Base-by-base conservation (phyloP, 495 filamentous ascomycete genomes). In the Hyaloscypha hepaticicola region DNA sequence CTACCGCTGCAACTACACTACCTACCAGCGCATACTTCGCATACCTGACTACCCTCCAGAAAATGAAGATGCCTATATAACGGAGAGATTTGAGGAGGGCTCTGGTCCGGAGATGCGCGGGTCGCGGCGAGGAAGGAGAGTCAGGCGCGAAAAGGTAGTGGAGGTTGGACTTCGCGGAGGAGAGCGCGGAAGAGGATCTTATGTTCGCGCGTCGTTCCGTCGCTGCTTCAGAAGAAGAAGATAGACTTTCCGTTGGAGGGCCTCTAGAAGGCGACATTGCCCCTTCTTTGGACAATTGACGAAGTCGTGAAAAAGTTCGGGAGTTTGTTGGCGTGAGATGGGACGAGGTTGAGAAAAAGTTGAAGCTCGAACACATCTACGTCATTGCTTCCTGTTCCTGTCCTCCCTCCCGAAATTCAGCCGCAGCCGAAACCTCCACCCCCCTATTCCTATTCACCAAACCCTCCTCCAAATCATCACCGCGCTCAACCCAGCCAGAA, bases 11-110 rank as follows among this genome's bases (percentile, higher is more conserved):
- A 7, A 76, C 70, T 27, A 70, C 63, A 16, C 48, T 31, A 0
- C 70, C 70, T 12, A 69, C 65, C 0, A 69, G 16, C 11, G 73
- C 75, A 58, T 77, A 77, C 63, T 74, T 76, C 8, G 75, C 75
- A 63, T 75, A 77, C 24, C 75, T 69, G 4, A 76, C 72, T 0
- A 77, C 63, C 11, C 72, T 67, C 75, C 75, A 77, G 73, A 77
- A 77, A 29, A 74, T 60, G 68, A 77, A 76, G 56, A 75, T 65
- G 27, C 68, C 62, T 19, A 74, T 33, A 65, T 70, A 77, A 52
- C 68, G 75, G 0, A 72, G 49, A 25, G 69, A 72, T 63, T 74
- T 74, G 5, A 77, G 72, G 31, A 77, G 69, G 1, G 74, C 71
- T 14, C 75, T 72, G 3, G 75, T 77, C 19, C 74, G 74, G 16